phyloP scores from a whole-genome alignment of 306 rosid species.

The Dalbergia cochinchinensis region DNA sequence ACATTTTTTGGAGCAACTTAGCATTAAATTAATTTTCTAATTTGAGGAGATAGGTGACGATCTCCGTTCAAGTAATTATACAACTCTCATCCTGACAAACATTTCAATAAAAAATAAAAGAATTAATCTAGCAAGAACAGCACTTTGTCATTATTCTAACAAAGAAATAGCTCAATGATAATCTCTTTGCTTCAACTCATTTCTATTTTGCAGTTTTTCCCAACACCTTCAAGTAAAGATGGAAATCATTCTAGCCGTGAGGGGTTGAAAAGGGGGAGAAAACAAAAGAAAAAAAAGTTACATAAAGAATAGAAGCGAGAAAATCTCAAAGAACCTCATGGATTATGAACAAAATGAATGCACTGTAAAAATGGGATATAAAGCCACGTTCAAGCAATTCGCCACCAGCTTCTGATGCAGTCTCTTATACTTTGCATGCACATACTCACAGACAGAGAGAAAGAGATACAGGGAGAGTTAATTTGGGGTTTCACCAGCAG shows the following conservation, averaged over 20 bases:
- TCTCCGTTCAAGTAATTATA: too few relatives aligned
- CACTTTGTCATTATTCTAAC: conserved; percentile 9
- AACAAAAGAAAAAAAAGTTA: not conserved
- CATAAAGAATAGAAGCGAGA: conserved; percentile 37
- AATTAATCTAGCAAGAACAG: conserved; percentile 21
- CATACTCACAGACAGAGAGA: conserved; percentile 49
- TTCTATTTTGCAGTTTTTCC: conserved; percentile 38
- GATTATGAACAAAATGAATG: conserved; percentile 73
- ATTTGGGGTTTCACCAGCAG: conserved; percentile 72
- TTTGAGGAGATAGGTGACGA: too few relatives aligned
- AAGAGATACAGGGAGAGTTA: conserved; percentile 49
- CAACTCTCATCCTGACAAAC: conserved; percentile 22
- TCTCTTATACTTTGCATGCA: conserved; percentile 50
- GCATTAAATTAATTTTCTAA: too few relatives aligned
- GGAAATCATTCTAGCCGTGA: conserved; percentile 39
- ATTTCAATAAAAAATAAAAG: conserved; percentile 30
- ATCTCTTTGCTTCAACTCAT: conserved; percentile 27
- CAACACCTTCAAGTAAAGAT: conserved; percentile 26
- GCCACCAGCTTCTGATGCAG: conserved; percentile 56
- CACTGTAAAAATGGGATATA: conserved; percentile 53
- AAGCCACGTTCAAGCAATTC: conserved; percentile 55
- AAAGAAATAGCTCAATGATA: conserved; percentile 18
- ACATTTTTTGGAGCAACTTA: too few relatives aligned
- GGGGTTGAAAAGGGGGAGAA: not conserved
- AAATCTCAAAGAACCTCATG: conserved; percentile 47